Evolutionary conservation across 208 protist genomes (phyloP).

Genomic region (Balamuthia mandrillaris): DNA sequence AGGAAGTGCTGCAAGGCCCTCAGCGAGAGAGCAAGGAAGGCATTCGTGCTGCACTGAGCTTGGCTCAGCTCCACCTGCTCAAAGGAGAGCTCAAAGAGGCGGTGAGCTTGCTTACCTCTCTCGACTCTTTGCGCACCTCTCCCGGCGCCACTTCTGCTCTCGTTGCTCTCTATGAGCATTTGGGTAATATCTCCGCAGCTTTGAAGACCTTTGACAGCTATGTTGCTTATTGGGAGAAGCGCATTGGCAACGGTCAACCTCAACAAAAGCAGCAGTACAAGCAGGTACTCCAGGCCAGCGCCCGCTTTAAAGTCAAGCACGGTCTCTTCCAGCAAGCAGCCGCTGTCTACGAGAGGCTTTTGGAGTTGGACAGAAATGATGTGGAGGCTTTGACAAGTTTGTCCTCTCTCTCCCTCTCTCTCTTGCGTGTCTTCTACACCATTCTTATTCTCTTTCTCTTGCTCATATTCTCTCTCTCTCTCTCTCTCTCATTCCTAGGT

Average conservation of each 20-base stretch:
- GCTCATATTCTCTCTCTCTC: not conserved
- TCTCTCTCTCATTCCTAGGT: not conserved
- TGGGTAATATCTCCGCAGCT: not conserved
- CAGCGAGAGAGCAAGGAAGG: no score
- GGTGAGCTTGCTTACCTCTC: not conserved
- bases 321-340: conserved; percentile 18
- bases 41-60: no score
- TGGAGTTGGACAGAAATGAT: conserved; percentile 17
- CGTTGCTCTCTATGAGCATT: conserved; percentile 8
- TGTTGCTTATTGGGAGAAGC: no score
- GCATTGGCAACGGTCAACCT: no score
- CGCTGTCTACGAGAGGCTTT: not conserved
- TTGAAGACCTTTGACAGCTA: conserved; percentile 1
- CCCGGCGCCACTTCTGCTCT: not conserved
- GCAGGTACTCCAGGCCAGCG: not conserved
- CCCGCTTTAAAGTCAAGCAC: conserved; percentile 19
- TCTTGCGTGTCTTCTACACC: not conserved
- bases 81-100: not conserved
- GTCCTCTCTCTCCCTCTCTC: not conserved
- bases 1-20: no score
- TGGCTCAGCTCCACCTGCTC: conserved; percentile 9
- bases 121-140: conserved; percentile 2
- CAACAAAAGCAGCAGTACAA: conserved; percentile 3
- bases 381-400: conserved; percentile 2
- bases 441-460: not conserved